These are phyloP conservation scores for Austroboletus novae-zelandiae DNA, from an alignment of 1,284 basidiomycete species.

Conservation along the genomic window DNA sequence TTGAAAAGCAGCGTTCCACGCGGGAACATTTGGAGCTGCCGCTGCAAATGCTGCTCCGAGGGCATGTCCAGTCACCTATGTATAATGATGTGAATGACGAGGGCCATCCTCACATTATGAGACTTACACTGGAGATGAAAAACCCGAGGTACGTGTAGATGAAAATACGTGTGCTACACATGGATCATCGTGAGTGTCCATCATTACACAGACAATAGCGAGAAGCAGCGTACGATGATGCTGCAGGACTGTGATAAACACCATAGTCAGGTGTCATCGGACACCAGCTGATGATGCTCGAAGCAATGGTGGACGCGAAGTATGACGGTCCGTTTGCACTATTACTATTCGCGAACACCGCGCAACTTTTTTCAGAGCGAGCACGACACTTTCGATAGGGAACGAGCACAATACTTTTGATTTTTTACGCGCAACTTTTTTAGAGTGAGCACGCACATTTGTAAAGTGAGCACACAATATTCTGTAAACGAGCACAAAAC, in stretches of 20 bases:
- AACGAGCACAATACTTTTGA: too few species aligned
- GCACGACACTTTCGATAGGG: too few species aligned
- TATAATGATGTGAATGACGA: neutral
- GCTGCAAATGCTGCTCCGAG: constrained; percentile 65
- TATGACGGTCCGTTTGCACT: too few species aligned
- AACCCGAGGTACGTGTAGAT: constrained; percentile 66
- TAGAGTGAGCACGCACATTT: too few species aligned
- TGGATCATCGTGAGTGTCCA: neutral
- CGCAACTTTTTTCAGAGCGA: too few species aligned
- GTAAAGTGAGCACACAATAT: too few species aligned
- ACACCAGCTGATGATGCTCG: constrained; percentile 50
- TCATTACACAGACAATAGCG: neutral
- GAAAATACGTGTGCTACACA: constrained; percentile 51
- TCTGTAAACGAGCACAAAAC: too few species aligned
- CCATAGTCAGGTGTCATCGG: constrained; percentile 58
- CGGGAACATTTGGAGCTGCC: constrained; percentile 52
- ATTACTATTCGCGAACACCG: too few species aligned
- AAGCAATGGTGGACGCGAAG: constrained; percentile 44
- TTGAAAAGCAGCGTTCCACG: constrained; percentile 57
- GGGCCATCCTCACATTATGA: neutral
- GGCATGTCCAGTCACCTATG: constrained; percentile 54
- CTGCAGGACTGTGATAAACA: constrained; percentile 51
- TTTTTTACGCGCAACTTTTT: too few species aligned
- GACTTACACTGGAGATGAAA: constrained; percentile 52
- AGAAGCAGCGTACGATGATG: constrained; percentile 41